Conservation (phyloP, 805 yeast genomes). For the Ogataea paradorogensis region DNA sequence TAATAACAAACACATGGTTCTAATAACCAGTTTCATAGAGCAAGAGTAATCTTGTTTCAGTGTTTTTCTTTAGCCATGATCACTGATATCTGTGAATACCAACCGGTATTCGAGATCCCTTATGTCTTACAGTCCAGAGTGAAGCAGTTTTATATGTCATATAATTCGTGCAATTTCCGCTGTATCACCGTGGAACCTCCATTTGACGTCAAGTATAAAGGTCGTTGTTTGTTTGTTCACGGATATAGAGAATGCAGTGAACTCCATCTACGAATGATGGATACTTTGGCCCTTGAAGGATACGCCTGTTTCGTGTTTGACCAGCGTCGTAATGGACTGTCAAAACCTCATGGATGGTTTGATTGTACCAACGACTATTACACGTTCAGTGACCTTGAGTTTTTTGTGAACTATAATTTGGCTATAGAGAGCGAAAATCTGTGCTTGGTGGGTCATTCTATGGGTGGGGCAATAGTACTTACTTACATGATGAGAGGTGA, state of each 20-base stretch:
- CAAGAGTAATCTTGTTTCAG: not conserved
- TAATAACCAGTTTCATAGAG: not conserved
- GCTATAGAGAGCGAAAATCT: slow-evolving; percentile 4
- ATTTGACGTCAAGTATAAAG: slow-evolving; percentile 7
- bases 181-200: slow-evolving; percentile 11
- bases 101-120: slow-evolving; percentile 8
- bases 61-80: slow-evolving; percentile 2
- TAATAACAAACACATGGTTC: not conserved
- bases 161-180: slow-evolving; percentile 10
- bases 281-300: slow-evolving; percentile 8
- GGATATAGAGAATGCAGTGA: slow-evolving; percentile 10
- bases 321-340: slow-evolving; percentile 11
- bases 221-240: slow-evolving; percentile 13
- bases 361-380: slow-evolving; percentile 10
- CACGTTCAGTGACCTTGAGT: slow-evolving; percentile 8
- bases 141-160: slow-evolving; percentile 4
- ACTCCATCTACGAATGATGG: slow-evolving; percentile 10
- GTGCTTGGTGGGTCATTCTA: slow-evolving; percentile 9
- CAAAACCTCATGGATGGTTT: slow-evolving; percentile 4
- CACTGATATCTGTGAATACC: slow-evolving; percentile 2
- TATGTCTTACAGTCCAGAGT: slow-evolving; percentile 2
- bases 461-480: slow-evolving; percentile 13
- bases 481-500: slow-evolving; percentile 8
- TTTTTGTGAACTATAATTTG: slow-evolving; percentile 9
- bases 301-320: slow-evolving; percentile 10